These are phyloP conservation scores for Lanzia echinophila DNA, from an alignment of 2,329 filamentous ascomycete species.

Conservation along the genomic window DNA sequence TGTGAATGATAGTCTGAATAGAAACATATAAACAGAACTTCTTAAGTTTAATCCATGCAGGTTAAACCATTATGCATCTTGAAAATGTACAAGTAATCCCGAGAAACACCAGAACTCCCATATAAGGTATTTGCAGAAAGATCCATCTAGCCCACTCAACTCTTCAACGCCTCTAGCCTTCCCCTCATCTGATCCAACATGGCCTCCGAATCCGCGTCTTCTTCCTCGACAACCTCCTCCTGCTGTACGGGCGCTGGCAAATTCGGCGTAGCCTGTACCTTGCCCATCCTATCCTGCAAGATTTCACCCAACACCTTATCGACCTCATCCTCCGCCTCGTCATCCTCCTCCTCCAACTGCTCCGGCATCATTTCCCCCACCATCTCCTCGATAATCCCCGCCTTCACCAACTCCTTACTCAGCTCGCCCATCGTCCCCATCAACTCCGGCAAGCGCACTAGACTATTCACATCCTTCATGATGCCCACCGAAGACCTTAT, in stretches of 20 bases:
- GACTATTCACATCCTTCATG: slow-evolving; percentile 91
- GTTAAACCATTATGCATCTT: too few relatives aligned
- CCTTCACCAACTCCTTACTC: slow-evolving; percentile 81
- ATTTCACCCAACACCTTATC: slow-evolving; percentile 92
- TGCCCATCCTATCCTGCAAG: slow-evolving; percentile 71
- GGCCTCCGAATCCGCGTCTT: slow-evolving; percentile 80
- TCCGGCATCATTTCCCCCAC: slow-evolving; percentile 78
- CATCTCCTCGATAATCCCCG: slow-evolving; percentile 98
- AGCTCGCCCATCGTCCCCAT: slow-evolving; percentile 85
- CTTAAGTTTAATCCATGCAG: too few relatives aligned
- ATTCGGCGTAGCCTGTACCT: slow-evolving; percentile 53
- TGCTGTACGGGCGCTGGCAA: slow-evolving; percentile 44
- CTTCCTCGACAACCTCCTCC: slow-evolving; percentile 54
- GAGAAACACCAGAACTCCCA: too few relatives aligned
- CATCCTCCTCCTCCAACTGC: slow-evolving; percentile 66
- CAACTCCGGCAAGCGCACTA: slow-evolving; percentile 79
- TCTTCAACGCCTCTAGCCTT: slow-evolving; percentile 83
- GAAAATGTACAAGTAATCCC: too few relatives aligned
- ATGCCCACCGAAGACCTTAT: slow-evolving; percentile 82
- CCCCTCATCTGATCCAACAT: slow-evolving; percentile 94
- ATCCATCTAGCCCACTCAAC: slow-evolving; percentile 38
- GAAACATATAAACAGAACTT: too few relatives aligned
- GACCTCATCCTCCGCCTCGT: slow-evolving; percentile 73
- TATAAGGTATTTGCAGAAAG: too few relatives aligned
- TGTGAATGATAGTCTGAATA: too few relatives aligned